Percentiles rank a stretch among this genome's conserved stretches.
These are phyloP conservation scores for Aspergillus persii DNA, from an alignment of 2,329 filamentous ascomycete species.

Conservation along the genomic window DNA sequence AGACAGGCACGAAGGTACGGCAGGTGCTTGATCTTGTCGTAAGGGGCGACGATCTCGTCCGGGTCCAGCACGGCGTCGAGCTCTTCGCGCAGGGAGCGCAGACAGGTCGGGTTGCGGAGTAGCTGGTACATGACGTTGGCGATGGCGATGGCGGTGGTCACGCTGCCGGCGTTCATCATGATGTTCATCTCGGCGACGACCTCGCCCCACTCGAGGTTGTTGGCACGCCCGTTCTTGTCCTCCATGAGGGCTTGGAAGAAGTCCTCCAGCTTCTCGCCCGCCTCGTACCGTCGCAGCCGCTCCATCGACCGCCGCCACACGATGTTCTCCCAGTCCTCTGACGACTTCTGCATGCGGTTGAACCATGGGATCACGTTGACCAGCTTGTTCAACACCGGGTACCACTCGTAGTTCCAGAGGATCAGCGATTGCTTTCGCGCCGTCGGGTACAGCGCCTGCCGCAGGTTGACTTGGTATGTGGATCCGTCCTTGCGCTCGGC, in stretches of 20 bases:
- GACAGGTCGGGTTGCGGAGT: conserved; percentile 45
- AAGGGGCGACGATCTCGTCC: conserved; percentile 47
- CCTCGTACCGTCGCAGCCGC: conserved; percentile 32
- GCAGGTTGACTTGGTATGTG: conserved; percentile 47
- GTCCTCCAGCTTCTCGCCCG: conserved; percentile 57
- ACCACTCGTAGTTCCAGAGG: conserved; percentile 41
- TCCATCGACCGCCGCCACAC: conserved; percentile 45
- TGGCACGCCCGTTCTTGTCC: conserved; percentile 44
- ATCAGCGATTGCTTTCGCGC: conserved; percentile 52
- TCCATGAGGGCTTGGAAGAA: conserved; percentile 59
- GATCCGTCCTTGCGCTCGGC: conserved; percentile 48
- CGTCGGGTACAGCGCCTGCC: conserved; percentile 48
- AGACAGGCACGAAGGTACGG: conserved; percentile 54
- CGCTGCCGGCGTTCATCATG: conserved; percentile 50
- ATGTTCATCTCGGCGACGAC: conserved; percentile 54
- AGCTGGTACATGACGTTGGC: conserved; percentile 55
- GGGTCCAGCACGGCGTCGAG: conserved; percentile 46
- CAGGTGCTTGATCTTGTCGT: conserved; percentile 52
- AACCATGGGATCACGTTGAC: conserved; percentile 48
- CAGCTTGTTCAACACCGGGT: conserved; percentile 47
- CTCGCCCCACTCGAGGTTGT: conserved; percentile 57
- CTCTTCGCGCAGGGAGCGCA: conserved; percentile 46
- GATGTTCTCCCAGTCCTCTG: conserved; percentile 44
- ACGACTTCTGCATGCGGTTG: conserved; percentile 41
- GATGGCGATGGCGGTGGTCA: conserved; percentile 54